phyloP scores from a whole-genome alignment of 1,284 basidiomycete genomes.

The Pseudozyma thailandica region DNA sequence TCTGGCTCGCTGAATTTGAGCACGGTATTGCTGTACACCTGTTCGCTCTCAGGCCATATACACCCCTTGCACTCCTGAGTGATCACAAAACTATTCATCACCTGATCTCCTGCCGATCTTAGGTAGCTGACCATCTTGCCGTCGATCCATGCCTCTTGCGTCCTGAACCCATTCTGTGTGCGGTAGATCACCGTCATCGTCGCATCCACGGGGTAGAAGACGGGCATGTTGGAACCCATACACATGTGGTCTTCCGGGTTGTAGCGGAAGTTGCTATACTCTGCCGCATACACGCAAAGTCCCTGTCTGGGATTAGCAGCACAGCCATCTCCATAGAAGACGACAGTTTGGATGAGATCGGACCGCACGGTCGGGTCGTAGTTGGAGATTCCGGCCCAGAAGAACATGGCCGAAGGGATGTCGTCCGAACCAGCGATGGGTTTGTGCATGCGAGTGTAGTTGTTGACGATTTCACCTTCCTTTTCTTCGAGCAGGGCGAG shows the following conservation, averaged over 20 bases:
- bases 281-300: constrained; percentile 33
- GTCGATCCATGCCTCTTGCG: constrained; percentile 42
- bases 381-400: constrained; percentile 48
- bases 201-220: constrained; percentile 27
- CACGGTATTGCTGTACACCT: constrained; percentile 34
- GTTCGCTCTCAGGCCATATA: constrained; percentile 31
- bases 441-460: constrained; percentile 26
- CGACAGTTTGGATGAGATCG: constrained; percentile 42
- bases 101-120: constrained; percentile 32
- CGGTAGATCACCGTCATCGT: constrained; percentile 35
- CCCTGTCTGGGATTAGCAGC: constrained; percentile 30
- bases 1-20: constrained; percentile 32
- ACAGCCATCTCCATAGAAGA: constrained; percentile 47
- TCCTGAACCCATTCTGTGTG: constrained; percentile 37
- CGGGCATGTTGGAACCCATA: constrained; percentile 42
- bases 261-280: constrained; percentile 40
- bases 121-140: constrained; percentile 43
- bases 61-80: constrained; percentile 47
- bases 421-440: constrained; percentile 4
- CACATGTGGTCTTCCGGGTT: constrained; percentile 38
- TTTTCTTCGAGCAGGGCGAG: constrained; percentile 19
- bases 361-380: constrained; percentile 20
- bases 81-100: constrained; percentile 50
- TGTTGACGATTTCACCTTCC: constrained; percentile 35
- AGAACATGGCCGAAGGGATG: constrained; percentile 35